Evolutionary conservation across 208 protist species (phyloP).

Genomic region (Leishmania lainsoni): DNA sequence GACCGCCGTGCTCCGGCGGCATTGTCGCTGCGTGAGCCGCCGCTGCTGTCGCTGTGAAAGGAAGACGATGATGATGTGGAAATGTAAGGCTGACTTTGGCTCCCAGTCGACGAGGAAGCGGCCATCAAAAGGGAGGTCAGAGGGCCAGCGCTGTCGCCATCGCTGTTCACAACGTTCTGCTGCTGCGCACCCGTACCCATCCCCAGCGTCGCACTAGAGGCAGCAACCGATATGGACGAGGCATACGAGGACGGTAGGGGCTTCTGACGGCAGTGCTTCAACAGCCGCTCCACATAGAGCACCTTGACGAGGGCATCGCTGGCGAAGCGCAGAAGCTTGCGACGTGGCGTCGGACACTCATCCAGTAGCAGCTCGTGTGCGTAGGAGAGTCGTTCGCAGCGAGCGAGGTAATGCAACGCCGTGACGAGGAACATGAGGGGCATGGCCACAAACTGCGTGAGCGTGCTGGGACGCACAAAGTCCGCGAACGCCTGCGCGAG

Average conservation of each 20-base stretch:
- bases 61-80: background rate
- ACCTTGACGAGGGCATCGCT: slow-evolving; percentile 69
- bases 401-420: slow-evolving; percentile 43
- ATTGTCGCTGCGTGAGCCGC: background rate
- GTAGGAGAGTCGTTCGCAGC: slow-evolving; percentile 35
- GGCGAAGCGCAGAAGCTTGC: slow-evolving; percentile 61
- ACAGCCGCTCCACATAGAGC: slow-evolving; percentile 57
- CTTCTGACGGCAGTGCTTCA: slow-evolving; percentile 37
- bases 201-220: background rate
- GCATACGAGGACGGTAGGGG: background rate
- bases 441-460: slow-evolving; percentile 48
- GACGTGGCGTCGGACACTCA: slow-evolving; percentile 26
- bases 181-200: background rate
- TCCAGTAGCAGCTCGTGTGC: slow-evolving; percentile 59
- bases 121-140: slow-evolving; percentile 26
- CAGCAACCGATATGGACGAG: background rate
- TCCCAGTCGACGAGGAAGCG: slow-evolving; percentile 15
- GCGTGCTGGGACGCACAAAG: slow-evolving; percentile 19
- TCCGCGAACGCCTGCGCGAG: slow-evolving; percentile 32
- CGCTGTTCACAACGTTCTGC: background rate
- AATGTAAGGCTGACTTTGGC: background rate
- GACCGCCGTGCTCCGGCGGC: background rate
- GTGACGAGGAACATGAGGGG: slow-evolving; percentile 68
- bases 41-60: background rate
- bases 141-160: slow-evolving; percentile 13